Base-by-base conservation (phyloP, 2,329 filamentous ascomycete genomes). In the Leptographium galeiforme region DNA sequence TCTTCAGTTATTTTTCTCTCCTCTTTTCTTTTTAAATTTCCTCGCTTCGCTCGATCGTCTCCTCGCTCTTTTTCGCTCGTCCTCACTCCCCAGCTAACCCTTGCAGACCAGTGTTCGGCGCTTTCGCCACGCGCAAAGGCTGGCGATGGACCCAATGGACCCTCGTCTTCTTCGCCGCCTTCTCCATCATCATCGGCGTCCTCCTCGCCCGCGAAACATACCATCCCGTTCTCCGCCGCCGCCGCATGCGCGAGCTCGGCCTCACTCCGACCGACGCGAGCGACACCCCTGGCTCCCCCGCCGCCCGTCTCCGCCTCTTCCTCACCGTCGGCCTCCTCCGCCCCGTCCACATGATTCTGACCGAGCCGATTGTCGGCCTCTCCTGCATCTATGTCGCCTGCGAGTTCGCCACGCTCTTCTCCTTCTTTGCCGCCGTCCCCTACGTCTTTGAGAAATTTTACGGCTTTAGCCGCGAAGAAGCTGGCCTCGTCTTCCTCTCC, bases 351-450 rank as follows among this genome's bases (percentile, higher is more conserved):
- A 81, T 86, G 71, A 69, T 85, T 8, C 61, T 81, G 43, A 73
- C 75, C 1, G 82, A 85, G 59, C 81, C 81, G 2, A 82, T 85
- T 40, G 75, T 84, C 2, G 73, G 74, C 12, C 78, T 81, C 53
- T 63, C 72, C 40, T 72, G 70, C 44, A 60, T 79, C 0, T 79
- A 78, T 58, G 68, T 73, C 0, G 66, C 74, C 0, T 73, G 71
- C 59, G 70, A 72, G 51, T 79, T 78, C 53, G 75, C 71, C 6
- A 73, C 74, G 0, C 64, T 78, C 1, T 79, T 75, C 56, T 71
- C 66, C 46, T 77, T 78, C 66, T 78, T 79, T 58, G 72, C 71
- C 1, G 70, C 68, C 0, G 71, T 77, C 0, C 73, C 75, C 0
- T 76, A 70, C 57, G 70, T 73, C 1, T 78, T 78, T 56, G 59